phyloP scores from a whole-genome alignment of 805 yeast genomes.

The Saturnispora hagleri region DNA sequence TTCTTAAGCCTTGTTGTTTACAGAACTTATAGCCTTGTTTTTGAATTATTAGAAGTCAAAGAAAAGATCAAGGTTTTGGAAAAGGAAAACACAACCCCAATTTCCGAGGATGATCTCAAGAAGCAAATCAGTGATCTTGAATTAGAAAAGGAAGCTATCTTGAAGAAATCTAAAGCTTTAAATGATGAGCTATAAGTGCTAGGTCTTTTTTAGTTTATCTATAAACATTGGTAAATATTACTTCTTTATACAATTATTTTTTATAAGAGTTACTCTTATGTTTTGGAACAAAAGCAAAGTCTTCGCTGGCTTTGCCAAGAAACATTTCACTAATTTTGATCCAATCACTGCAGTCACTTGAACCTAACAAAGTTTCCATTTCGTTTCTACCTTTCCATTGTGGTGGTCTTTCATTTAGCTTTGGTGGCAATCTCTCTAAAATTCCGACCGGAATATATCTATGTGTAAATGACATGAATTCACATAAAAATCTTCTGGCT shows the following conservation, averaged over 20 bases:
- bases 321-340: conserved; percentile 92
- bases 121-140: conserved; percentile 49
- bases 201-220: background rate
- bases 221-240: background rate
- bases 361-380: conserved; percentile 80
- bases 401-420: conserved; percentile 88
- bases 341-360: conserved; percentile 87
- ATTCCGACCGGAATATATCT: conserved; percentile 93
- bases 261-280: conserved; percentile 86
- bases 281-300: conserved; percentile 79
- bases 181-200: conserved; percentile 48
- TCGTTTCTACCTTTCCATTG: conserved; percentile 90
- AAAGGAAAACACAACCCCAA: conserved; percentile 15
- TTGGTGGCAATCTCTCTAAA: conserved; percentile 79
- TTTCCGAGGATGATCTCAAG: conserved; percentile 28
- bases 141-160: conserved; percentile 53
- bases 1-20: conserved; percentile 79
- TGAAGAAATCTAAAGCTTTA: conserved; percentile 64
- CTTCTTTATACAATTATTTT: background rate
- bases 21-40: conserved; percentile 75
- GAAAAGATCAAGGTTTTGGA: conserved; percentile 32
- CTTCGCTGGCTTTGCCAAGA: conserved; percentile 72
- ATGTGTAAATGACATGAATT: conserved; percentile 87
- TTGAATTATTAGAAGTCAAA: conserved; percentile 58
- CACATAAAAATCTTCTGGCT: conserved; percentile 87